Evolutionary conservation across 495 filamentous ascomycete species (phyloP).

Genomic region (Evansstolkia leycettana): DNA sequence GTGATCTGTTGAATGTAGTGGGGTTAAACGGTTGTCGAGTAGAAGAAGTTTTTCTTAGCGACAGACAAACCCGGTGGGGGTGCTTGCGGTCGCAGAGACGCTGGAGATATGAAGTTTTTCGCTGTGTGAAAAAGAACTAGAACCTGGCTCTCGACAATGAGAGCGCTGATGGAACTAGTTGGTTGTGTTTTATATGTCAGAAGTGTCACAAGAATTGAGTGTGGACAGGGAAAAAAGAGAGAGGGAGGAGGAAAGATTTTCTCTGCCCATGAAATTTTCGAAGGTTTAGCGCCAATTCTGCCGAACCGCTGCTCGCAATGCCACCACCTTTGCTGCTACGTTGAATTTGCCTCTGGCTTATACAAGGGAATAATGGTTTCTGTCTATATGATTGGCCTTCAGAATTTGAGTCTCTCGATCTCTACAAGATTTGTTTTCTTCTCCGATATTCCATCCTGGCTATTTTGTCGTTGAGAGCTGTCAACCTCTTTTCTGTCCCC

Average conservation of each 20-base stretch:
- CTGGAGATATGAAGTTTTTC: conserved; percentile 21
- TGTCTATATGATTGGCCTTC: conserved; percentile 1
- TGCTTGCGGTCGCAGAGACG: conserved; percentile 5
- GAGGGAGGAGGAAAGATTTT: conserved; percentile 26
- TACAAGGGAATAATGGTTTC: too few relatives aligned
- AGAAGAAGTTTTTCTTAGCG: conserved; percentile 18
- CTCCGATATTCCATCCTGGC: background rate
- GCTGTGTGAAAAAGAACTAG: conserved; percentile 21
- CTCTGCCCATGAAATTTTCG: conserved; percentile 15
- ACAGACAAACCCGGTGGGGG: conserved; percentile 21
- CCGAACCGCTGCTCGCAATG: conserved; percentile 2
- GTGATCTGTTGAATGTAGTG: conserved; percentile 36
- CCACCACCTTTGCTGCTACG: conserved; percentile 11
- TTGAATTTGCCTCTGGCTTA: conserved; percentile 2
- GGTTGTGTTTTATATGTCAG: conserved; percentile 1
- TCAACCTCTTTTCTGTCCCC: too few relatives aligned
- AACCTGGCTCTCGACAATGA: conserved; percentile 21
- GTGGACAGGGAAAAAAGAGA: conserved; percentile 16
- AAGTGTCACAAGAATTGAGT: conserved; percentile 16
- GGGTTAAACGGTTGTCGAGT: conserved; percentile 27
- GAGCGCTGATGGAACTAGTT: conserved; percentile 18
- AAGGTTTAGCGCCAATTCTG: conserved; percentile 14
- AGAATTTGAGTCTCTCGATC: background rate
- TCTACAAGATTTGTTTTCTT: background rate
- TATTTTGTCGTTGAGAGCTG: too few relatives aligned